Base-by-base conservation (phyloP, 2,329 filamentous ascomycete species). In the Capronia epimyces region DNA sequence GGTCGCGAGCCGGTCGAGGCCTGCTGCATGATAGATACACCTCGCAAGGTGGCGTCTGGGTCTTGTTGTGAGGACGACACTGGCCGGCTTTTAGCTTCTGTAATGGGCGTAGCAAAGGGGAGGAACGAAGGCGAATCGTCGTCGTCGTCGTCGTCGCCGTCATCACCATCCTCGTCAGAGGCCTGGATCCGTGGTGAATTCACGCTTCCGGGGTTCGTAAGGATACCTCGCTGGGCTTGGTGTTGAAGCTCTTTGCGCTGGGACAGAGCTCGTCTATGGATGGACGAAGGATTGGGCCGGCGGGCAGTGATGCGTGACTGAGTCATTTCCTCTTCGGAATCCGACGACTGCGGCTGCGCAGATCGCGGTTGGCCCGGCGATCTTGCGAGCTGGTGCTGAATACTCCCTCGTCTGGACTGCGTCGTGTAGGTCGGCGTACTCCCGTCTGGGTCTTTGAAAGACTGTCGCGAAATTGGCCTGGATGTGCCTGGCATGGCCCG, bases 51-150 rank as follows among this genome's bases (percentile, higher is more conserved):
- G 24, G 67, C 66, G 43, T 66, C 67, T 1, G 71, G 67, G 46
- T 71, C 68, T 49, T 65, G 64, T 3, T 49, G 61, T 2, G 60
- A 56, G 3, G 56, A 55, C 6, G 65, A 62, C 13, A 52, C 46
- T 21, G 47, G 47, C 3, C 54, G 50, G 54, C 57, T 2, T 58
- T 49, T 9, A 52, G 16, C 9, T 54, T 46, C 37, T 41, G 12
- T 24, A 34, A 45, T 8, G 40, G 24, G 36, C 24, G 63, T 62
- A 2, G 63, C 58, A 16, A 74, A 60, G 1, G 73, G 72, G 1
- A 75, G 63, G 49, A 76, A 75, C 2, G 72, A 70, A 0, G 71
- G 72, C 0, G 71, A 65, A 16, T 74, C 71, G 29, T 74, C 71
- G 5, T 64, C 60, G 10, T 71, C 71, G 20, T 72, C 70, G 13